Conservation (phyloP, 2,329 filamentous ascomycete genomes). For the Didymella pinodella region DNA sequence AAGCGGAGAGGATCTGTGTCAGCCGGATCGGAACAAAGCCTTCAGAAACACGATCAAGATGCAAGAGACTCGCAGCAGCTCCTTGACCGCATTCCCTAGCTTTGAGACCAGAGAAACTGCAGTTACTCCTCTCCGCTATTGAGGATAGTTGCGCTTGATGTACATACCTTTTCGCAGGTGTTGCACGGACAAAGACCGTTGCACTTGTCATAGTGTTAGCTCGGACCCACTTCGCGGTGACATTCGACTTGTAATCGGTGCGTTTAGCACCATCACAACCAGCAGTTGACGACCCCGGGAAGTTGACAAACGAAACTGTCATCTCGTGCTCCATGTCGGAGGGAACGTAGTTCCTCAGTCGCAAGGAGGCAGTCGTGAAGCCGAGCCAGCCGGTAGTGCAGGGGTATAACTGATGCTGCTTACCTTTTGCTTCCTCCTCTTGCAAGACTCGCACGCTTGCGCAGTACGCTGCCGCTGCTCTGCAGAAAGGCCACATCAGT, state of each 20-base stretch:
- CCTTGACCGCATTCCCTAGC: no score
- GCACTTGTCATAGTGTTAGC: slow-evolving; percentile 57
- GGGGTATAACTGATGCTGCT: slow-evolving; percentile 35
- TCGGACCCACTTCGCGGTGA: slow-evolving; percentile 10
- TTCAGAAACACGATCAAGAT: no score
- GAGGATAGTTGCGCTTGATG: neutral
- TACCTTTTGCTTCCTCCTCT: slow-evolving; percentile 73
- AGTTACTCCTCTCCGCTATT: no score
- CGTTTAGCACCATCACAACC: slow-evolving; percentile 4
- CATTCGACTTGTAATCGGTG: neutral
- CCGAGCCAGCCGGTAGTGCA: slow-evolving; percentile 5
- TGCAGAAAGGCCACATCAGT: slow-evolving; percentile 60
- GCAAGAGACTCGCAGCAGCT: no score
- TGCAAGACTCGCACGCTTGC: slow-evolving; percentile 71
- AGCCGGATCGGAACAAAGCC: neutral
- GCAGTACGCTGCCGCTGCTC: slow-evolving; percentile 70
- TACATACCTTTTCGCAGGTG: slow-evolving; percentile 63
- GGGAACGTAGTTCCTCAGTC: neutral
- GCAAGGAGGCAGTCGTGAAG: neutral
- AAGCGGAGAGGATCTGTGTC: neutral
- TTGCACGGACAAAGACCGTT: slow-evolving; percentile 66
- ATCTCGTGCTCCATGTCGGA: neutral
- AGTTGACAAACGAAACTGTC: neutral
- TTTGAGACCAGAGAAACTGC: no score
- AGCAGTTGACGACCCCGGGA: neutral